Evolutionary conservation across 2,329 filamentous ascomycete species (phyloP), one percentile per base, ranked within the genome.

Genomic region (Pestalotiopsis sp.): DNA sequence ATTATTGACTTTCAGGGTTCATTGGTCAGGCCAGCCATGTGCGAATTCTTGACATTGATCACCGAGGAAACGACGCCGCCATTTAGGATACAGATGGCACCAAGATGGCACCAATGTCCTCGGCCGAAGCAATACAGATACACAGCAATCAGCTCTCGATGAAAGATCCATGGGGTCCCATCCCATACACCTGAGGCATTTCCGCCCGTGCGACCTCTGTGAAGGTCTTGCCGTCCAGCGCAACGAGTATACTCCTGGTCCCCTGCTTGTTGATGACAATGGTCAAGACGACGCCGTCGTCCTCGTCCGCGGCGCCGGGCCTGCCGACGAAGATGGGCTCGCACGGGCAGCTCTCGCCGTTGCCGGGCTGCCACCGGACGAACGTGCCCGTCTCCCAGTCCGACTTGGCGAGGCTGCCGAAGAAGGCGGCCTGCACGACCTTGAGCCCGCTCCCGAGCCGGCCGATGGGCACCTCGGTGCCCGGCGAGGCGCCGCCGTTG

Each of bases 381-480:
- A 71, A 70, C 1, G 66, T 70, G 11, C 70, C 70, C 25, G 70
- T 72, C 67, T 66, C 27, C 72, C 69, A 72, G 68, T 72, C 69
- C 17, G 69, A 70, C 63, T 73, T 73, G 64, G 63, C 68, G 36
- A 73, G 62, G 38, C 67, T 70, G 14, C 68, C 66, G 57, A 71
- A 70, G 65, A 73, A 70, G 4, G 70, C 49, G 12, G 67, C 60
- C 31, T 68, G 67, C 14, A 68, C 67, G 20, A 68, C 67, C 36
- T 68, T 68, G 17, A 64, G 45, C 3, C 67, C 67, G 17, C 25
- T 68, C 6, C 67, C 67, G 13, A 68, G 49, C 20, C 71, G 25
- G 59, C 71, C 66, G 36, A 73, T 70, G 4, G 70, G 71, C 25
- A 73, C 70, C 27, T 67, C 61, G 7, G 71, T 72, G 2, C 70